Percentiles rank a stretch among this genome's conserved stretches.
Conservation (phyloP, 495 filamentous ascomycete species). For the Podospora sp. region DNA sequence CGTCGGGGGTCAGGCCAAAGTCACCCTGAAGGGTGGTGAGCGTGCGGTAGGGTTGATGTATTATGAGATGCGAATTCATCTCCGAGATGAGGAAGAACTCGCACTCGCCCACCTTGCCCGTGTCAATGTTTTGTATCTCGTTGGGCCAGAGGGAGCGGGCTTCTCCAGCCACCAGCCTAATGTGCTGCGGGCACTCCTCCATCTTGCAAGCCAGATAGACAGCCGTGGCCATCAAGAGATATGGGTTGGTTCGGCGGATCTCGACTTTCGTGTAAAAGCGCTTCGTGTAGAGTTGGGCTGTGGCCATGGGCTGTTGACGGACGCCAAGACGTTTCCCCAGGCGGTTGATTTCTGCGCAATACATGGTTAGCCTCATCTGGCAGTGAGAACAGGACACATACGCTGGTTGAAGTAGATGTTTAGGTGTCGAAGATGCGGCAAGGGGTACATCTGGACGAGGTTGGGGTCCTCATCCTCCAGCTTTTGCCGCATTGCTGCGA, state of each 20-base stretch:
- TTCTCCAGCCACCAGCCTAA: slow-evolving; percentile 81
- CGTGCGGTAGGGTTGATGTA: slow-evolving; percentile 96
- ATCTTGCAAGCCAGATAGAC: slow-evolving; percentile 97
- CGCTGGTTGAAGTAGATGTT: slow-evolving; percentile 93
- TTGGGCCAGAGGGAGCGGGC: slow-evolving; percentile 86
- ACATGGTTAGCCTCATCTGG: background rate
- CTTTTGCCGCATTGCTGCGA: slow-evolving; percentile 70
- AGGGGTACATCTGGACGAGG: slow-evolving; percentile 73
- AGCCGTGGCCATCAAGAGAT: slow-evolving; percentile 85
- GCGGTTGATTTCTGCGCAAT: slow-evolving; percentile 68
- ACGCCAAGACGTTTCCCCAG: slow-evolving; percentile 78
- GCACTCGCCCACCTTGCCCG: slow-evolving; percentile 90
- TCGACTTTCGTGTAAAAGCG: slow-evolving; percentile 92
- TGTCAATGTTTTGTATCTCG: slow-evolving; percentile 80
- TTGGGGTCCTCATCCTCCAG: slow-evolving; percentile 72
- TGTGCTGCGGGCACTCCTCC: slow-evolving; percentile 97
- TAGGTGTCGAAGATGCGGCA: slow-evolving; percentile 79
- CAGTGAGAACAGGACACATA: slow-evolving; percentile 43
- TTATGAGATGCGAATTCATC: slow-evolving; percentile 90
- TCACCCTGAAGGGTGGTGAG: slow-evolving; percentile 71
- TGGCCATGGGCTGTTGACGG: slow-evolving; percentile 90
- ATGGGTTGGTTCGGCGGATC: slow-evolving; percentile 90
- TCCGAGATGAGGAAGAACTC: slow-evolving; percentile 96
- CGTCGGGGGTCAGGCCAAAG: slow-evolving; percentile 74
- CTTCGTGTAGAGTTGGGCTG: slow-evolving; percentile 91